These are phyloP conservation scores for Pecoramyces ruminantium DNA, from an alignment of 192 early-diverging fungal genomes.

Conservation along the genomic window DNA sequence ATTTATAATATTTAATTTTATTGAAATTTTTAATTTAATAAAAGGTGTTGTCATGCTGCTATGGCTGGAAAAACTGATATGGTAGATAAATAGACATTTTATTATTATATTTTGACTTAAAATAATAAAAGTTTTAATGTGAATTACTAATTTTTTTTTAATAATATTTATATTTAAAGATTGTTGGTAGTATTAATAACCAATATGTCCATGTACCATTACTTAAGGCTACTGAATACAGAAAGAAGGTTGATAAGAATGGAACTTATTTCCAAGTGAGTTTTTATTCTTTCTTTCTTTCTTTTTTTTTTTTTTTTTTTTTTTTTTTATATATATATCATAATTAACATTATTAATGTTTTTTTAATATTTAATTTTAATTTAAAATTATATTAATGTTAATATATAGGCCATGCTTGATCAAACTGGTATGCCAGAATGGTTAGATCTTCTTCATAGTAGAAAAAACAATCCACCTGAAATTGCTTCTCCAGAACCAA, in stretches of 20 bases:
- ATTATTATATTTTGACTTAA: no score
- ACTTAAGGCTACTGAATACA: constrained; percentile 7
- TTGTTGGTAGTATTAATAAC: constrained; percentile 4
- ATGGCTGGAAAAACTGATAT: constrained; percentile 19
- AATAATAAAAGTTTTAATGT: no score
- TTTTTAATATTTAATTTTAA: no score
- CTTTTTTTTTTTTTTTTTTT: no score
- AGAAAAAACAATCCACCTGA: neutral
- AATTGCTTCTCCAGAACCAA: neutral
- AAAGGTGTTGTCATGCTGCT: constrained; percentile 9
- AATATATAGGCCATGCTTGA: neutral
- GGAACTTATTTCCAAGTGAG: constrained; percentile 3
- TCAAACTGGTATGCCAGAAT: neutral
- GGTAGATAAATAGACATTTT: constrained; percentile 8
- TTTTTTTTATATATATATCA: no score
- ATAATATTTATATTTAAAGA: no score
- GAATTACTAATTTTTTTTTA: no score
- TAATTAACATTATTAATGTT: no score
- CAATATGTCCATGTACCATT: constrained; percentile 15
- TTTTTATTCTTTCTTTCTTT: no score
- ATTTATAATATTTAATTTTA: no score
- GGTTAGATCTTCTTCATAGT: neutral
- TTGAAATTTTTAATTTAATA: no score
- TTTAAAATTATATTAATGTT: no score
- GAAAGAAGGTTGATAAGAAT: constrained; percentile 13